phyloP scores from a whole-genome alignment of 352 stramenopile genomes.

The Globisporangium middletonii region DNA sequence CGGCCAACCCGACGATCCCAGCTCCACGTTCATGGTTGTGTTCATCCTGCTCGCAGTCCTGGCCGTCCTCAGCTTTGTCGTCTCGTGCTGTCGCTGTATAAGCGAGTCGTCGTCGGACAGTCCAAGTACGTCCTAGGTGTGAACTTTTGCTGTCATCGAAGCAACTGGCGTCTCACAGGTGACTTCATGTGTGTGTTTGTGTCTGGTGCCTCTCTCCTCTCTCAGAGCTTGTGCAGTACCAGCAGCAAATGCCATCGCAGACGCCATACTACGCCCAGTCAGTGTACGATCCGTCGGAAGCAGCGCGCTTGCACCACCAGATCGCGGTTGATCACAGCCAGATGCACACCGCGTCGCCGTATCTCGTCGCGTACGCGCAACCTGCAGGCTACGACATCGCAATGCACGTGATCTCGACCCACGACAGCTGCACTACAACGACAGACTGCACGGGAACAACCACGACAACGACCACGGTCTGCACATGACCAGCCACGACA shows the following conservation, averaged over 20 bases:
- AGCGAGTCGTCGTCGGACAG: neutral
- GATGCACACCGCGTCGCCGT: neutral
- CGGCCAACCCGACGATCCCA: neutral
- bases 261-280: neutral
- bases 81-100: neutral
- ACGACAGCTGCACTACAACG: neutral
- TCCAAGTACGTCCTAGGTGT: neutral
- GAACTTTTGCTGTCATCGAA: neutral
- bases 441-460: neutral
- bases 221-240: neutral
- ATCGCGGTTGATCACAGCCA: neutral
- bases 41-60: neutral
- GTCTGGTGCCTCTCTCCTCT: neutral
- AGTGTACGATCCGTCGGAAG: conserved; percentile 1
- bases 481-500: neutral
- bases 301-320: neutral
- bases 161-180: neutral
- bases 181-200: neutral
- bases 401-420: neutral
- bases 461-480: neutral
- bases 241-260: neutral
- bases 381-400: neutral
- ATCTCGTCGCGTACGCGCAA: neutral
- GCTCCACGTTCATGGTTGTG: neutral
- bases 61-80: neutral